Conservation (phyloP, 2,329 filamentous ascomycete genomes). For the Trematosphaeria pertusa region DNA sequence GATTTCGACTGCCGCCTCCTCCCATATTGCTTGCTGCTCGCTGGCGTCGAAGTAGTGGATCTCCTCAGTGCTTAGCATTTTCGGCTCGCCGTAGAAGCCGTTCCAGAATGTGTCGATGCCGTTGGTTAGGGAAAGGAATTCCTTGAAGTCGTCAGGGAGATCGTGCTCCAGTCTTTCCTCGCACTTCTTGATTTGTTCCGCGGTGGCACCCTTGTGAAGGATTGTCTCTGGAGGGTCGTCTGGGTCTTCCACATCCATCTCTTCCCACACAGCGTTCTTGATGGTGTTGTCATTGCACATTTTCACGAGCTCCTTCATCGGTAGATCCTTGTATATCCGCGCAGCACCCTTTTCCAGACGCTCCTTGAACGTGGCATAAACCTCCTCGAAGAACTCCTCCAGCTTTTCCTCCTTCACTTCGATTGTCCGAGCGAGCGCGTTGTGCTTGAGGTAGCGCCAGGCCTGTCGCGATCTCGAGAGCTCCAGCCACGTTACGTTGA, state of each 20-base stretch:
- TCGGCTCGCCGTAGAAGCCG: conserved; percentile 23
- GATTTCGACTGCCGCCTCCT: conserved; percentile 17
- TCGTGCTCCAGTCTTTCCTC: conserved; percentile 14
- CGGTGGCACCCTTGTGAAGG: conserved; percentile 17
- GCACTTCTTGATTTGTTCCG: conserved; percentile 13
- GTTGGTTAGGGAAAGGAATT: conserved; percentile 21
- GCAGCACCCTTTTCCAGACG: conserved; percentile 16
- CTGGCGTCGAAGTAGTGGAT: conserved; percentile 20
- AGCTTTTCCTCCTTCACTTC: conserved; percentile 20
- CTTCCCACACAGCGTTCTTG: conserved; percentile 29
- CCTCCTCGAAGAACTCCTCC: conserved; percentile 14
- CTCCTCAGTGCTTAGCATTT: conserved; percentile 14
- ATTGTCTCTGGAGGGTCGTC: conserved; percentile 23
- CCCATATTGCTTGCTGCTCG: conserved; percentile 21
- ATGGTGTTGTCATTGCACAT: conserved; percentile 26
- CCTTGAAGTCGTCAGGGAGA: conserved; percentile 24
- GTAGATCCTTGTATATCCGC: conserved; percentile 11
- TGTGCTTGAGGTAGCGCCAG: conserved; percentile 20
- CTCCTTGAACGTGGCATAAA: conserved; percentile 17
- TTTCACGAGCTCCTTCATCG: conserved; percentile 19
- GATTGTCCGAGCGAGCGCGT: conserved; percentile 16
- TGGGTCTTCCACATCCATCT: conserved; percentile 20
- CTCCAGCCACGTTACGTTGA: conserved; percentile 15
- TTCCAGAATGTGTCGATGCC: conserved; percentile 23
- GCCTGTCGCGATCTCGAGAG: conserved; percentile 20